Base-by-base conservation (phyloP, 2,329 filamentous ascomycete species). In the Fusarium setosum region DNA sequence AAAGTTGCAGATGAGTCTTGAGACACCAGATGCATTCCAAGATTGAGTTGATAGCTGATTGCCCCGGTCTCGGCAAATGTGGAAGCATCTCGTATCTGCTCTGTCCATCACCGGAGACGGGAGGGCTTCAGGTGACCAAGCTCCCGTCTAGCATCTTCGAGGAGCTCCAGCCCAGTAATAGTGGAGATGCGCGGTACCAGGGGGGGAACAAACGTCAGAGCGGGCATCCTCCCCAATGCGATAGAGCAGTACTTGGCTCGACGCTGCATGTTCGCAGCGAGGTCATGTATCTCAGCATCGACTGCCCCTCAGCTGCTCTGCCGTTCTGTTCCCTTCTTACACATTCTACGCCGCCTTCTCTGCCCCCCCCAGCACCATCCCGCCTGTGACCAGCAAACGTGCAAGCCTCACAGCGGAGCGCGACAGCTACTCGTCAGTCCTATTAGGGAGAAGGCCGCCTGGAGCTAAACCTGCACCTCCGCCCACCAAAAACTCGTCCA, bases 241-340 rank as follows among this genome's bases (percentile, higher is more conserved):
- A 53, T 68, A 68, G 53, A 12, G 44, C 6, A 7, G 15, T 67
- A 68, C 65, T 18, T 61, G 1, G 6, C 1, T 3, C 4, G 2
- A 4, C 15, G 37, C 38, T 4, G 6, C 5, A 4, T 8, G 17
- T 3, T 18, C 6, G 21, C 10, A 0, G 4, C 6, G 4, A 8
- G 23, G 5, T 3, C 11, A 68, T 35, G 71, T 73, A 71, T 40
- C 59, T 21, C 32, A 20, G 45, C 53, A 73, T 70, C 69, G 61
- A 38, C 18, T 65, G 61, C 68, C 64, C 66, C 67, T 69, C 66
- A 56, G 26, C 60, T 49, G 35, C 61, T 59, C 68, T 65, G 76
- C 79, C 77, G 79, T 79, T 79, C 70, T 71, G 75, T 76, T 51
- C 48, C 58, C 58, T 82, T 82, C 80, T 80, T 74, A 75, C 72